Evolutionary conservation across 2,329 filamentous ascomycete species (phyloP).

Genomic region (Leptographium galeiforme): DNA sequence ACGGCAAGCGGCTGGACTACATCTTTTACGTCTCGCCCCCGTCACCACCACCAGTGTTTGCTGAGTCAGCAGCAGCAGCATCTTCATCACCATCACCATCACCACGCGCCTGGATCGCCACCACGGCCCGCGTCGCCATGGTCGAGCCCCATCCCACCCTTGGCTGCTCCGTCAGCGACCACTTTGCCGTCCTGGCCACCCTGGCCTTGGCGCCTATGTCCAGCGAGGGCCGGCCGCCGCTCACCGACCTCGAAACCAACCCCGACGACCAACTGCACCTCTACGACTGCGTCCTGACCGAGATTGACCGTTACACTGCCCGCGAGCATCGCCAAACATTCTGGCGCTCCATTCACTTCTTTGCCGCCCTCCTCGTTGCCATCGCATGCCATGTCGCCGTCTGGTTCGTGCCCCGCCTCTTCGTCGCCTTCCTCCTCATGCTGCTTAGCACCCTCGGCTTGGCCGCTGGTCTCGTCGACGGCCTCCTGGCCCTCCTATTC

Average conservation of each 20-base stretch:
- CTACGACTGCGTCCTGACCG: constrained; percentile 56
- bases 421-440: constrained; percentile 67
- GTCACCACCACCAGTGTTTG: background rate
- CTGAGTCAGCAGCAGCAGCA: constrained; percentile 37
- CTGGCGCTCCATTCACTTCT: constrained; percentile 63
- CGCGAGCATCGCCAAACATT: constrained; percentile 62
- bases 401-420: constrained; percentile 66
- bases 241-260: background rate
- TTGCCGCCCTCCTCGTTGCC: constrained; percentile 49
- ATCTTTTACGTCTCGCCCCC: constrained; percentile 48
- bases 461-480: constrained; percentile 65
- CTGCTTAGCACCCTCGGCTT: constrained; percentile 68
- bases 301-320: constrained; percentile 52
- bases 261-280: constrained; percentile 2
- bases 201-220: constrained; percentile 24
- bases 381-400: constrained; percentile 66
- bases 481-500: constrained; percentile 76
- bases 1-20: constrained; percentile 85
- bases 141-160: constrained; percentile 67
- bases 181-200: constrained; percentile 81
- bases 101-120: constrained; percentile 50
- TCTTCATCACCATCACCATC: background rate
- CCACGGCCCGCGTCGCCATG: constrained; percentile 62
- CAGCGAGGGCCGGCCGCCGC: background rate
- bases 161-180: constrained; percentile 80